Evolutionary conservation across 495 filamentous ascomycete genomes (phyloP), one percentile per base, ranked within the genome.

Genomic region (Xylaria castorea): DNA sequence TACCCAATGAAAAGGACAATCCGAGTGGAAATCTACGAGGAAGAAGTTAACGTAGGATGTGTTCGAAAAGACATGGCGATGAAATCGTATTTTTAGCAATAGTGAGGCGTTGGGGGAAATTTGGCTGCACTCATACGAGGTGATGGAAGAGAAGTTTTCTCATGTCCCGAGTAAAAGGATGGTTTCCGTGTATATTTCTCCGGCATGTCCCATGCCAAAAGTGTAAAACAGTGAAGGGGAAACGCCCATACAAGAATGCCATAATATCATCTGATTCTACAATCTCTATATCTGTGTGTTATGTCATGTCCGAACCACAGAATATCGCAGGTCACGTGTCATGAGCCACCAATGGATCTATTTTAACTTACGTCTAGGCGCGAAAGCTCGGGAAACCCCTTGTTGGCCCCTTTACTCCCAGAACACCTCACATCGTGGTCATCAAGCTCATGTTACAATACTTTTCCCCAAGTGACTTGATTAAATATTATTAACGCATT

Each of bases 191-290:
- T 67, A 67, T 46, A 67, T 55, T 55, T 66, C 5, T 32, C 14
- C 3, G 30, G 20, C 46, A 57, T 44, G 22, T 30, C 30, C 12
- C 20, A 9, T 68, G 50, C 50, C 46, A 58, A 69, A n/a, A 36
- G 34, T 60, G 67, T 61, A 69, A 40, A 27, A 48, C 34, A 48
- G 53, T 38, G 1, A 60, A 36, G 40, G 25, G 27, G 25, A 20
- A 61, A 16, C 22, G 18, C 6, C n/a, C 50, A 16, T 60, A 48
- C 25, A 14, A 69, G 67, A 69, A 69, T 69, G 53, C 53, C 36
- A 69, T 69, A 69, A 69, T 69, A 60, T 36, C 27, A 61, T 46
- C 16, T 69, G 11, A 46, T 68, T 67, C 32, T 14, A 55, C 3
- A 55, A 16, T 20, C 18, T 50, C 8, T 7, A 1, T 18, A 46